Evolutionary conservation across 371 early-diverging fungal genomes (phyloP), one percentile per base, ranked within the genome.

Genomic region (Chytridium lagenaria): DNA sequence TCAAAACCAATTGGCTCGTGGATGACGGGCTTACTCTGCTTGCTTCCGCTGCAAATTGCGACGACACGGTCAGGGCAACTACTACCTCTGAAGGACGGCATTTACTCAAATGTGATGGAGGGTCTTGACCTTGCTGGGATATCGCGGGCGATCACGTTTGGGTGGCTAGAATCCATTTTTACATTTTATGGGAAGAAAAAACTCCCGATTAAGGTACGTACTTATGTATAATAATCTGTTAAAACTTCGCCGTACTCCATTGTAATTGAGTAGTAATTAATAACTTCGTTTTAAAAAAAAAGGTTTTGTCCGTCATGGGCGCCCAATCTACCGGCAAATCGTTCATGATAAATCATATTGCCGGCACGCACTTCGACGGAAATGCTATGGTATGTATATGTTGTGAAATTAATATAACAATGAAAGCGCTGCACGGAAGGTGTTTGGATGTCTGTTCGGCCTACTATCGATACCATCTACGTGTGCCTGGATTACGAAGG

Each of bases 401-500:
- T 34, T 12, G 7, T 16, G 7, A 26, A 16, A 33, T 5, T 5
- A 5, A 3, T 61, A 12, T 28, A 61, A 28, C 36, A 7, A 34
- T 30, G 7, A 7, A 7, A 61, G 61, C 26, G 49, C 22, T 71
- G 64, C 51, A 63, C 72, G 39, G 69, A 73, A 55, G 75, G 75
- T 12, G 67, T 65, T 50, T 74, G 75, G 75, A 74, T 74, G 75
- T 28, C 70, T 3, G 36, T 64, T 34, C 5, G 57, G 28, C 59
- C 52, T 38, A 31, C 39, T 7, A 22, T n/a, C 16, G 30, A 50
- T 33, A 31, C 44, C 34, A 26, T 64, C 2, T 74, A 70, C 1
- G 70, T 74, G 28, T 31, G 64, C 52, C 49, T 75, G 28, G 76
- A 75, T 51, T 75, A 71, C 50, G 76, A 75, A 67, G 76, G 74